Evolutionary conservation across 495 filamentous ascomycete genomes (phyloP).

Genomic region (Annulohypoxylon maeteangense): DNA sequence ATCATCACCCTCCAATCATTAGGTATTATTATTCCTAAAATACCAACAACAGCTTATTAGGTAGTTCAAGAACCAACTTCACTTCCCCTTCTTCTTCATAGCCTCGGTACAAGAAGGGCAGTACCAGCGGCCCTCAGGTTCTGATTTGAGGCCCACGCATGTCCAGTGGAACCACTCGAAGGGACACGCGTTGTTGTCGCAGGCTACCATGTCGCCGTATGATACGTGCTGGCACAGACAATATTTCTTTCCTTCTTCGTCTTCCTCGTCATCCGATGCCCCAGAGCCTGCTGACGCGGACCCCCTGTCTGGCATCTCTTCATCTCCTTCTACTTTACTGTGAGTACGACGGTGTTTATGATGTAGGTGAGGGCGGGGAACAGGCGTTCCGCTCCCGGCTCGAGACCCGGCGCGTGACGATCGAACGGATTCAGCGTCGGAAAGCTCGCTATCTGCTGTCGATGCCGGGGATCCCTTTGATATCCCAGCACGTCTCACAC

Average conservation of each 20-base stretch:
- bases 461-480: conserved; percentile 70
- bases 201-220: conserved; percentile 98
- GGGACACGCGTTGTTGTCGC: conserved; percentile 91
- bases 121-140: conserved; percentile 92
- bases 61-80: neutral
- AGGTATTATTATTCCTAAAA: neutral
- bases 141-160: conserved; percentile 88
- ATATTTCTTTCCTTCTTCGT: conserved; percentile 88
- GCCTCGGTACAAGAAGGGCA: conserved; percentile 82
- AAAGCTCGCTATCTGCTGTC: conserved; percentile 69
- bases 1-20: neutral
- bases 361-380: conserved; percentile 54
- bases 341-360: conserved; percentile 50
- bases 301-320: conserved; percentile 46
- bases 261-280: conserved; percentile 79
- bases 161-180: conserved; percentile 99
- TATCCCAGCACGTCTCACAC: conserved; percentile 59
- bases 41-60: too few species aligned
- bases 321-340: conserved; percentile 52
- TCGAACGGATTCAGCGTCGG: conserved; percentile 69
- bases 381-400: conserved; percentile 61
- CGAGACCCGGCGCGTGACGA: conserved; percentile 54
- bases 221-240: conserved; percentile 93
- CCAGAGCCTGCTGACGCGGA: conserved; percentile 64
- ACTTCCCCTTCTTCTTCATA: conserved; percentile 59